Conservation (phyloP, 1,139 yeast genomes). For the Magnusiomyces paraingens region DNA sequence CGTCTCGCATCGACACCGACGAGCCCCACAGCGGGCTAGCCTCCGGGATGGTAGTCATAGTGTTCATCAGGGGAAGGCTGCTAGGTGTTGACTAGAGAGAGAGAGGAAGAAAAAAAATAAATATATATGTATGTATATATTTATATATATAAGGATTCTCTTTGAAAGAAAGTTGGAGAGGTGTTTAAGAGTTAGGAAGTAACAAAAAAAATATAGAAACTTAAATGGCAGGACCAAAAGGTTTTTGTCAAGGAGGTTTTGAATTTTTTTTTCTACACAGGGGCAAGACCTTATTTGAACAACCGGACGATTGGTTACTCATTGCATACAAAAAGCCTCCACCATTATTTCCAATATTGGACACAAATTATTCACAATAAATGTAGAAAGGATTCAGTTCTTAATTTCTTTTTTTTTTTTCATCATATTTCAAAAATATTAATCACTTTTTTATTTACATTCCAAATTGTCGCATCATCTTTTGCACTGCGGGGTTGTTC, state of each 20-base stretch:
- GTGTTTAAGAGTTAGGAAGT: no score
- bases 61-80: no score
- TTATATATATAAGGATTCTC: no score
- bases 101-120: no score
- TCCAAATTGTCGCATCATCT: conserved; percentile 72
- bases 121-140: no score
- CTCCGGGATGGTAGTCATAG: no score
- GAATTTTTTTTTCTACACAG: neutral
- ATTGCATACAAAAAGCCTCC: neutral
- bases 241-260: neutral
- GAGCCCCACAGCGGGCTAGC: no score
- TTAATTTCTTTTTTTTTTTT: neutral
- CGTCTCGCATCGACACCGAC: no score
- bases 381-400: neutral
- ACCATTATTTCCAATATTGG: neutral
- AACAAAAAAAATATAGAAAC: no score
- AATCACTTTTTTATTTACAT: conserved; percentile 24
- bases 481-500: conserved; percentile 67
- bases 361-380: neutral
- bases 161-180: no score
- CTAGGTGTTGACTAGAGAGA: no score
- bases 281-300: neutral
- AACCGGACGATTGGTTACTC: neutral
- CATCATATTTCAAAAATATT: neutral
- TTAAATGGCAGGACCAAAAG: no score